Evolutionary conservation across 148 eudicot genomes (phyloP), one percentile per base, ranked within the genome.

Genomic region (Silene latifolia): DNA sequence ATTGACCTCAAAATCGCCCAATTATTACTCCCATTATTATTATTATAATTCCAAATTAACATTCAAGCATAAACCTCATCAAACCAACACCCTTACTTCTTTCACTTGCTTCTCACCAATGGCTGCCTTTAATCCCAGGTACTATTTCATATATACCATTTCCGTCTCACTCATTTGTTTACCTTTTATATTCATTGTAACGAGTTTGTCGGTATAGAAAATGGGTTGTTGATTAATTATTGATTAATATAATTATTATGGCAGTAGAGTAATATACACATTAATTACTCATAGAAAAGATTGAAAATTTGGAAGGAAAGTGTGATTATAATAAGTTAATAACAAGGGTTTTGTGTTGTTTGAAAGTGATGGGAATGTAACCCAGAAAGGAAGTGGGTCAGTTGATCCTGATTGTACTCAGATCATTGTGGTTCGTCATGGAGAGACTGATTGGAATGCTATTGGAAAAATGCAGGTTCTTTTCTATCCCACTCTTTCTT

Each of bases 381-480:
- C 29, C 20, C 25, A 24, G n/a, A 48, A 63, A 29, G 74, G 54
- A 46, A 63, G n/a, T 25, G 60, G 61, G 1, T 47, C 69, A 9
- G 46, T 72, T 19, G 71, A 68, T 67, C 71, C 69, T 13, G 58
- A 63, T 47, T 60, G 23, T 60, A 73, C 83, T 0, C 80, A 76
- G 47, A 72, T 81, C 35, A 72, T 72, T 35, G 39, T 81, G 10
- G 77, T 77, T 77, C 83, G 80, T 67, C 83, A 77, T 73, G 83
- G 83, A 0, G 80, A 81, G 20, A 81, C 98, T 5, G 92, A 91
- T 77, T 93, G 98, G 98, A 93, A 91, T 74, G 84, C 91, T 60
- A 67, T 74, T 81, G 80, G 79, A 10, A 89, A 91, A 86, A 75
- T 93, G 53, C 98, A 93, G 83, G 93, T 90, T 18, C 17, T 20